Evolutionary conservation across 306 rosid species (phyloP), one percentile per base, ranked within the genome.

Genomic region (Quercus suber): DNA sequence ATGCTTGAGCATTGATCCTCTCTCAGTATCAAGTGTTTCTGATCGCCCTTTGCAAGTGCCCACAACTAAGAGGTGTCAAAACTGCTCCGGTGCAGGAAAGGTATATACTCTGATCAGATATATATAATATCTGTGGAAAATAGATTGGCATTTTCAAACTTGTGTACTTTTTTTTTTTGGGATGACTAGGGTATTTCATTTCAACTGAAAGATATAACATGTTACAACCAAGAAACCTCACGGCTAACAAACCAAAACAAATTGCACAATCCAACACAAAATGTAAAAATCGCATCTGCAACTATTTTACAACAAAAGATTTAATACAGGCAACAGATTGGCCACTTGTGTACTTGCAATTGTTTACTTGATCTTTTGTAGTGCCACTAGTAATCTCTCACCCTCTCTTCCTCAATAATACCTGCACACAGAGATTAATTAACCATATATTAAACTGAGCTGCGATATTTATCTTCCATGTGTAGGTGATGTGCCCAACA

Each of bases 21-120:
- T 92, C 75, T 92, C 96, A 17, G 84, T 78, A 73, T 85, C 90
- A 15, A 84, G 70, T 68, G 74, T 84, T 74, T 84, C 88, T 61
- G 80, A 83, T 74, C 25, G 57, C 58, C 89, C 97, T n/a, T 69
- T 89, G 83, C 89, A 72, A 74, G 86, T 79, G 77, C 94, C 93
- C 52, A 90, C 89, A 21, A 85, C 86, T n/a, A 77, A 77, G 83
- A 89, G 93, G 81, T 87, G 90, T 75, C 87, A 57, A 67, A 89
- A 85, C 81, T 89, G 90, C 91, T 95, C 98, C 13, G 98, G 99
- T 77, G 96, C 93, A 0, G 97, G 97, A 89, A 95, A 93, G 99
- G 98, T 92, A 89, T 28, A 55, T 25, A 73, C n/a, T 74, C 27
- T 71, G 23, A 18, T 71, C 21, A 51, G 30, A 30, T 8, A 30